Percentiles rank a stretch among this genome's conserved stretches.
Conservation (phyloP, 2,329 filamentous ascomycete genomes). For the Achaetomium macrosporum region DNA sequence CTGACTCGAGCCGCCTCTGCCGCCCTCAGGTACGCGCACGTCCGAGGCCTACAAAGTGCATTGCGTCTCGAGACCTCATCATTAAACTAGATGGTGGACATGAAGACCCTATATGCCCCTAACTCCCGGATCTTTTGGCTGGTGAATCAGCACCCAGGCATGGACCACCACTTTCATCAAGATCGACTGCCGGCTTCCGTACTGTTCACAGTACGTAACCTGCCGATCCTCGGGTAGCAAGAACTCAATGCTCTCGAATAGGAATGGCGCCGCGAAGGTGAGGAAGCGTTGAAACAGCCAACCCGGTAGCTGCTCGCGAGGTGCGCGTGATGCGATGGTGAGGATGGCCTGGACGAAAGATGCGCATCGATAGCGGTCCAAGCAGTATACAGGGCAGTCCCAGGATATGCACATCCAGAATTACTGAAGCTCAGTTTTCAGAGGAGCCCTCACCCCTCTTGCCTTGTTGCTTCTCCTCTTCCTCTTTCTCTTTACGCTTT, state of each 20-base stretch:
- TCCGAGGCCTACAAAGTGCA: no score
- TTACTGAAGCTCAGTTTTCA: slow-evolving; percentile 11
- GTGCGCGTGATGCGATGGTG: neutral
- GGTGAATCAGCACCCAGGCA: no score
- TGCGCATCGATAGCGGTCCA: no score
- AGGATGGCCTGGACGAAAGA: neutral
- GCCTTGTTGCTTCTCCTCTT: slow-evolving; percentile 47
- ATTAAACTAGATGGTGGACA: no score
- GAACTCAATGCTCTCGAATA: neutral
- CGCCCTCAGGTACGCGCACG: neutral
- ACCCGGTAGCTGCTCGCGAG: no score
- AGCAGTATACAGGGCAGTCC: no score
- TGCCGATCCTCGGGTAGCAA: neutral
- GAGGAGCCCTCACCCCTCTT: slow-evolving; percentile 25
- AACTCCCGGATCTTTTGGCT: no score
- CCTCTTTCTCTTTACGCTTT: slow-evolving; percentile 81
- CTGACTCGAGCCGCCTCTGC: neutral
- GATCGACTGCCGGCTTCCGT: neutral
- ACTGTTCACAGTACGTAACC: neutral
- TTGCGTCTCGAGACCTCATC: no score
- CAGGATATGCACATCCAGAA: neutral
- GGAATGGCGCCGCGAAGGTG: no score
- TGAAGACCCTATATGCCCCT: no score
- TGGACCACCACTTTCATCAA: neutral
- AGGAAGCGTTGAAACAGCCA: no score